A percentile compares a stretch with the other conserved stretches of the same genome.
phyloP scores from a whole-genome alignment of 768 basidiomycete species.

The Tylopilus balloui region DNA sequence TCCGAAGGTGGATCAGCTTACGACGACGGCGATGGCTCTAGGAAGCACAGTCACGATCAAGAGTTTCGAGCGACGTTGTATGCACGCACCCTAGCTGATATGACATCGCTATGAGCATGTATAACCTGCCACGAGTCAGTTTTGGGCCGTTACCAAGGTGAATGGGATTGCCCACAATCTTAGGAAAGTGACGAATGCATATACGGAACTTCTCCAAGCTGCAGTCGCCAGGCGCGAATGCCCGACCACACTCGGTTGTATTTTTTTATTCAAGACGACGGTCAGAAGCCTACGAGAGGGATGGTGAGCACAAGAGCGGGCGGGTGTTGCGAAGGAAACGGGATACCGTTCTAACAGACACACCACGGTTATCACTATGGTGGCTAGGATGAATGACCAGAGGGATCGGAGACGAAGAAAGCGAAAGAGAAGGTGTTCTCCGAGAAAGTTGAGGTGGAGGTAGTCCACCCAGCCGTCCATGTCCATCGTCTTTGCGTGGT shows the following conservation, averaged over 20 bases:
- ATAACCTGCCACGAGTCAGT: slow-evolving; percentile 41
- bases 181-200: slow-evolving; percentile 53
- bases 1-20: slow-evolving; percentile 5
- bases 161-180: slow-evolving; percentile 47
- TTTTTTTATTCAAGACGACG: slow-evolving; percentile 44
- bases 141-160: not conserved
- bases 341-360: slow-evolving; percentile 58
- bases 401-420: slow-evolving; percentile 44
- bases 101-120: slow-evolving; percentile 74
- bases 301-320: not conserved
- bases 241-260: slow-evolving; percentile 40
- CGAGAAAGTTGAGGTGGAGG: slow-evolving; percentile 39
- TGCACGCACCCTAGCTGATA: slow-evolving; percentile 60
- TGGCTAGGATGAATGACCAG: slow-evolving; percentile 44
- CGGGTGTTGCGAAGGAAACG: not conserved
- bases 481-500: too few species aligned
- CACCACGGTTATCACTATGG: slow-evolving; percentile 40
- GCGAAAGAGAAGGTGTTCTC: slow-evolving; percentile 44
- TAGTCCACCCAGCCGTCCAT: slow-evolving; percentile 49
- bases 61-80: not conserved
- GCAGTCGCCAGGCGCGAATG: slow-evolving; percentile 44
- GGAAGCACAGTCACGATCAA: slow-evolving; percentile 5
- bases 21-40: slow-evolving; percentile 26
- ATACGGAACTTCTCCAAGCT: slow-evolving; percentile 51
- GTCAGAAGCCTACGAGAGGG: slow-evolving; percentile 42